Evolutionary conservation across 2,329 filamentous ascomycete genomes (phyloP), one percentile per base, ranked within the genome.

Genomic region (Penicillium sclerotiorum): DNA sequence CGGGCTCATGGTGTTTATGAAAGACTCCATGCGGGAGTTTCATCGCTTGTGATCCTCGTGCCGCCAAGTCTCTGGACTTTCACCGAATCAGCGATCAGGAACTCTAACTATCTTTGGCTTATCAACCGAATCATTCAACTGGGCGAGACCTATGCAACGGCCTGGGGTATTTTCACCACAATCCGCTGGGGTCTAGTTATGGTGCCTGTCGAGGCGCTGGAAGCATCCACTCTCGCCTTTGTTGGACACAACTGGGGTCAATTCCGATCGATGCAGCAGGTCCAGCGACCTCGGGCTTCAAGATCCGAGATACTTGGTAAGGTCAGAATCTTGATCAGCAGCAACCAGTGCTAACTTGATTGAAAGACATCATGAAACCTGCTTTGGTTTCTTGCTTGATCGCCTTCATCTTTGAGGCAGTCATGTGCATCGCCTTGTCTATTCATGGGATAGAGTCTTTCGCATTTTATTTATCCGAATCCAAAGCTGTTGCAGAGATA

Each of bases 141-240:
- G 50, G 85, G 86, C 0, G 68, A 73, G 0, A 78, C 82, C 6
- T 90, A 90, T 64, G 83, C 85, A 0, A 89, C 86, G 0, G 85
- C 86, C 0, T 90, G 86, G 86, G 83, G 85, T 1, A 75, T 89
- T 8, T 90, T 90, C 71, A 87, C 81, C 47, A 89, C 85, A 0
- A 89, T 90, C 35, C 78, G 86, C 12, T 89, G 86, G 86, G 87
- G 86, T 0, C 72, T 90, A 1, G 73, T 90, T 23, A 90, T 90
- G 86, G 85, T 89, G 0, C 86, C 86, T 0, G 83, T 90, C 0
- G 80, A 83, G 52, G 78, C 85, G 0, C 72, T 89, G 0, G 85
- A 90, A 65, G 81, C 82, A 2, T 86, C 86, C 0, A 77, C 83
- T 0, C 70, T 87, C 0, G 76, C 83, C 0, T 89, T 89, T 59